These are phyloP conservation scores for Toxoplasma gondii DNA, from an alignment of 169 alveolate species.

Conservation along the genomic window DNA sequence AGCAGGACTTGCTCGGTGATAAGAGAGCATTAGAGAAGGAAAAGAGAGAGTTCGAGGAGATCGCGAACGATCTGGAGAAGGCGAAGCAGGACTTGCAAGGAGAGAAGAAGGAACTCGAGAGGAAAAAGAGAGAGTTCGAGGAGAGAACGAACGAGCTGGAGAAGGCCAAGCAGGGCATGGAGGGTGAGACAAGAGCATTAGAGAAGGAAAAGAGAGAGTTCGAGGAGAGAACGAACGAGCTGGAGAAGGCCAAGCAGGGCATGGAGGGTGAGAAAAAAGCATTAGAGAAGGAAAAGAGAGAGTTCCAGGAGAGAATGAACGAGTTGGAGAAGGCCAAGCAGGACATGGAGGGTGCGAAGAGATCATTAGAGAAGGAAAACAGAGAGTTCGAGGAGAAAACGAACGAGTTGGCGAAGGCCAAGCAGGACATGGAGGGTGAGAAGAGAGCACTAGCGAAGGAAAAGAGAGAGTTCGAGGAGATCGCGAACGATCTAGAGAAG, in stretches of 20 bases:
- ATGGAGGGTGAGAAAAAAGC: neutral
- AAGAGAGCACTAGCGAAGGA: neutral
- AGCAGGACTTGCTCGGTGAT: neutral
- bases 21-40: neutral
- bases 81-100: no score
- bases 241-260: neutral
- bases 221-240: neutral
- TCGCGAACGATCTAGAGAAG: neutral
- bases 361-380: neutral
- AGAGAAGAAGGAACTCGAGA: no score
- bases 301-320: neutral
- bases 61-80: neutral
- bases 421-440: neutral
- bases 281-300: neutral
- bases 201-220: no score
- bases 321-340: neutral
- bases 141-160: neutral
- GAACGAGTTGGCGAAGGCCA: neutral
- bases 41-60: no score
- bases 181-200: no score
- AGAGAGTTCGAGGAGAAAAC: neutral
- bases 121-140: no score
- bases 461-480: neutral
- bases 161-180: no score
- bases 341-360: neutral